Conservation (phyloP, 768 basidiomycete species). For the Hemileccinum impolitum region DNA sequence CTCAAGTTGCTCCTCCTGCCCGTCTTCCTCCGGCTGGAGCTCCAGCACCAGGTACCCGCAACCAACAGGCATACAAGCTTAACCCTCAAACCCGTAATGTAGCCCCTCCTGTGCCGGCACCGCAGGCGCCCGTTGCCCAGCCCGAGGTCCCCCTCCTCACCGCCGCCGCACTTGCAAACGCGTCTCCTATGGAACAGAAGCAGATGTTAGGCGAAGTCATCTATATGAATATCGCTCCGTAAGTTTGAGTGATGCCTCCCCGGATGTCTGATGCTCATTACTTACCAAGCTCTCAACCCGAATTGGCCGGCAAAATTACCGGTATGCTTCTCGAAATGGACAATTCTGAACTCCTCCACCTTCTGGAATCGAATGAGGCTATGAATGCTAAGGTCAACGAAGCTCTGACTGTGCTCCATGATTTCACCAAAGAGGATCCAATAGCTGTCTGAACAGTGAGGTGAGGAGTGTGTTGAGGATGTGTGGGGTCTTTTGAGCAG, state of each 20-base stretch:
- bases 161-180: slow-evolving; percentile 56
- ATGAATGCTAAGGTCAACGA: slow-evolving; percentile 90
- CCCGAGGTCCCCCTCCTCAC: slow-evolving; percentile 56
- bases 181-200: slow-evolving; percentile 85
- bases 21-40: slow-evolving; percentile 43
- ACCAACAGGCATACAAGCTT: slow-evolving; percentile 31
- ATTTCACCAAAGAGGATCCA: slow-evolving; percentile 59
- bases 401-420: slow-evolving; percentile 84
- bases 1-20: slow-evolving; percentile 40
- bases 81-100: slow-evolving; percentile 37
- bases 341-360: slow-evolving; percentile 85
- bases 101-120: slow-evolving; percentile 29
- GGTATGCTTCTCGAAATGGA: slow-evolving; percentile 99
- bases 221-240: slow-evolving; percentile 86
- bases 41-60: slow-evolving; percentile 41
- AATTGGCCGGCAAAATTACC: slow-evolving; percentile 96
- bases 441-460: neutral
- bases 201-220: slow-evolving; percentile 98
- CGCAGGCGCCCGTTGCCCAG: slow-evolving; percentile 40
- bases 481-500: slow-evolving; percentile 35
- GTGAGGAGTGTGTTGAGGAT: slow-evolving; percentile 10
- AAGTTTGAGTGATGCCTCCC: slow-evolving; percentile 31
- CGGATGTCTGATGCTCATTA: slow-evolving; percentile 6
- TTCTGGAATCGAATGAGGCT: slow-evolving; percentile 78
- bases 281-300: slow-evolving; percentile 67